Evolutionary conservation across 495 filamentous ascomycete species (phyloP).

Genomic region (Tuber microsphaerosporum): DNA sequence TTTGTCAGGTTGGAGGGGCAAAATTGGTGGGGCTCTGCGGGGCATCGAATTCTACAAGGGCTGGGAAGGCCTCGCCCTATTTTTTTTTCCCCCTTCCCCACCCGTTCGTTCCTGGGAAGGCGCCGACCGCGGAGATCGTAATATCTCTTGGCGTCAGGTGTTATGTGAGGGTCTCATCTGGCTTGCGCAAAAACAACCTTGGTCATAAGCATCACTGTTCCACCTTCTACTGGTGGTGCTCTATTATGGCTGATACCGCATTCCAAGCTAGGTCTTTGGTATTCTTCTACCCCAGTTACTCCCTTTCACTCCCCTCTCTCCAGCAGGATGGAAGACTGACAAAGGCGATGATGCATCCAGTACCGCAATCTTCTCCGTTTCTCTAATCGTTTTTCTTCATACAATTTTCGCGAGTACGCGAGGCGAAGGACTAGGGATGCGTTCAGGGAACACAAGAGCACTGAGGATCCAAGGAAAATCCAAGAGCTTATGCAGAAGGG

Average conservation of each 20-base stretch:
- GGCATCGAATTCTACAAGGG: not conserved
- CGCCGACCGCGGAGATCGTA: not conserved
- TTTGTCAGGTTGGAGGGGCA: not conserved
- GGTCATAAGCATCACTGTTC: not conserved
- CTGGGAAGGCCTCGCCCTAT: not conserved
- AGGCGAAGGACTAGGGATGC: slow-evolving; percentile 78
- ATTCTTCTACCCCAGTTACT: not conserved
- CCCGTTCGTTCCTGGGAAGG: not conserved
- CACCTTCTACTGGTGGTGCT: not conserved
- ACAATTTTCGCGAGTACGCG: slow-evolving; percentile 97
- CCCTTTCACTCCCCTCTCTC: not conserved
- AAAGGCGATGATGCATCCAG: slow-evolving; percentile 44
- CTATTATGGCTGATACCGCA: slow-evolving; percentile 27
- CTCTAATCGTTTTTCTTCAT: slow-evolving; percentile 77
- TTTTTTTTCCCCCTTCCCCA: not conserved
- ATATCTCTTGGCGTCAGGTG: not conserved
- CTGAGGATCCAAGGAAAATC: slow-evolving; percentile 63
- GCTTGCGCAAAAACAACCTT: not conserved
- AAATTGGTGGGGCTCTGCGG: not conserved
- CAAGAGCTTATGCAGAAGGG: slow-evolving; percentile 87
- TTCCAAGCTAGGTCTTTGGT: slow-evolving; percentile 34
- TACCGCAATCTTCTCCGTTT: slow-evolving; percentile 89
- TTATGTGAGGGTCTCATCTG: slow-evolving; percentile 1
- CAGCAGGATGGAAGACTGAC: not conserved
- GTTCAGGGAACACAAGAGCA: slow-evolving; percentile 69